phyloP scores from a whole-genome alignment of 306 rosid species.

The Hippophae gyantsensis region DNA sequence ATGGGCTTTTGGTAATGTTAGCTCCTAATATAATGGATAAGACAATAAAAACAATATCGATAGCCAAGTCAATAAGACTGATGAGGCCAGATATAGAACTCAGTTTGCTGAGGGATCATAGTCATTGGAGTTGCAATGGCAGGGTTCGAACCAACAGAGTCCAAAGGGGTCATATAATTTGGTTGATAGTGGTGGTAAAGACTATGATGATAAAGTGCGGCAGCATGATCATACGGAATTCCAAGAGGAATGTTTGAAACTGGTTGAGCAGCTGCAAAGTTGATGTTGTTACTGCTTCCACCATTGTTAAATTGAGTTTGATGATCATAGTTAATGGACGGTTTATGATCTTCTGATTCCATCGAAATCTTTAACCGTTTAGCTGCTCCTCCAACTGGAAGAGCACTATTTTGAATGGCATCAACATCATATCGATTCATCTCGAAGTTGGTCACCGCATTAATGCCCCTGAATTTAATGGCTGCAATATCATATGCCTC shows the following conservation, averaged over 20 bases:
- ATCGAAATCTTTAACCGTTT: conserved; percentile 75
- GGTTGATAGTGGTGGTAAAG: conserved; percentile 59
- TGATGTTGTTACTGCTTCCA: conserved; percentile 39
- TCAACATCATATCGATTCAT: conserved; percentile 90
- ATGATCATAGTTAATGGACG: conserved; percentile 21
- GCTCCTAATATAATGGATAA: conserved; percentile 23
- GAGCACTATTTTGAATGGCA: conserved; percentile 63
- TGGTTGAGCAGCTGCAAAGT: conserved; percentile 55
- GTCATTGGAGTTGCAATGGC: conserved; percentile 23
- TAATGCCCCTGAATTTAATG: conserved; percentile 80
- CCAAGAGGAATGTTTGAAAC: conserved; percentile 48
- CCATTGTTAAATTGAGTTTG: conserved; percentile 31
- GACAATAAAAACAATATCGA: conserved; percentile 1
- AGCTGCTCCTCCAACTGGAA: conserved; percentile 88
- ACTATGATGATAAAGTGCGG: conserved; percentile 56
- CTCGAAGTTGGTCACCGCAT: conserved; percentile 92
- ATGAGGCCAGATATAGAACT: conserved; percentile 82
- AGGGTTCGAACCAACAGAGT: conserved; percentile 13
- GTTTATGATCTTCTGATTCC: conserved; percentile 61
- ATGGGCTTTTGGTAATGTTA: conserved; percentile 38
- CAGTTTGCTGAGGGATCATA: conserved; percentile 38
- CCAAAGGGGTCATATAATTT: conserved; percentile 23
- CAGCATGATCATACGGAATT: conserved; percentile 47
- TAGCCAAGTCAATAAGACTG: conserved; percentile 43
- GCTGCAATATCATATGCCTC: conserved; percentile 97